A percentile compares a stretch with the other conserved stretches of the same genome.
These are phyloP conservation scores for Xanthoparmelia taractica DNA, from an alignment of 495 filamentous ascomycete genomes.

Conservation along the genomic window DNA sequence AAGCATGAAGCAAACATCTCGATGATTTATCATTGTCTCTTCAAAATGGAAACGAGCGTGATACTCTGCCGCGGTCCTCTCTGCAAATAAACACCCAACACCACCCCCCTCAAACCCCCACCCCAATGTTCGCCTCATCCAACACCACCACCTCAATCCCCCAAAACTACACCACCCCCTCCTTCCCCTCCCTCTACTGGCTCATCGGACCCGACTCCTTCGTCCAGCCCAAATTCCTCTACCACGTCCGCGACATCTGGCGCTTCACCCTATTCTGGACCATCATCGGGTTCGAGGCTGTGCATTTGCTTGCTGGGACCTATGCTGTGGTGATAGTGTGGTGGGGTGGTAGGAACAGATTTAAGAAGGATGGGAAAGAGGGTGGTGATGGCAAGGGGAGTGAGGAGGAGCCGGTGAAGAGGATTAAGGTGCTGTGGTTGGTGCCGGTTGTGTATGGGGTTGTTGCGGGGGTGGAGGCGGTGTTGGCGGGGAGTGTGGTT, in stretches of 20 bases:
- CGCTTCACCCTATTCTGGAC: constrained; percentile 91
- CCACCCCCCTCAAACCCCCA: not conserved
- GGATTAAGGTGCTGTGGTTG: constrained; percentile 47
- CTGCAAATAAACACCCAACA: not conserved
- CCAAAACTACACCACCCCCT: constrained; percentile 59
- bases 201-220: constrained; percentile 47
- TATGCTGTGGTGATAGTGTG: constrained; percentile 67
- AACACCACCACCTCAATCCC: constrained; percentile 46
- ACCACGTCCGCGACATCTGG: constrained; percentile 76
- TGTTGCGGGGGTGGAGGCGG: constrained; percentile 69
- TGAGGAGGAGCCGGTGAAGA: not conserved
- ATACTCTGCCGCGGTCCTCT: not conserved
- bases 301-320: constrained; percentile 48
- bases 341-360: constrained; percentile 23
- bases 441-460: constrained; percentile 68
- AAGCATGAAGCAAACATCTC: not conserved
- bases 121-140: not conserved
- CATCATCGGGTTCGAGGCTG: constrained; percentile 39
- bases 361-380: constrained; percentile 37
- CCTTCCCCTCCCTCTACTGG: constrained; percentile 86
- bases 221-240: constrained; percentile 57
- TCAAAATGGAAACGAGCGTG: not conserved
- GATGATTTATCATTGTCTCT: no score
- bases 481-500: constrained; percentile 82
- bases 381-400: constrained; percentile 37